phyloP scores from a whole-genome alignment of 2,329 filamentous ascomycete genomes.

The Pseudonectria foliicola region DNA sequence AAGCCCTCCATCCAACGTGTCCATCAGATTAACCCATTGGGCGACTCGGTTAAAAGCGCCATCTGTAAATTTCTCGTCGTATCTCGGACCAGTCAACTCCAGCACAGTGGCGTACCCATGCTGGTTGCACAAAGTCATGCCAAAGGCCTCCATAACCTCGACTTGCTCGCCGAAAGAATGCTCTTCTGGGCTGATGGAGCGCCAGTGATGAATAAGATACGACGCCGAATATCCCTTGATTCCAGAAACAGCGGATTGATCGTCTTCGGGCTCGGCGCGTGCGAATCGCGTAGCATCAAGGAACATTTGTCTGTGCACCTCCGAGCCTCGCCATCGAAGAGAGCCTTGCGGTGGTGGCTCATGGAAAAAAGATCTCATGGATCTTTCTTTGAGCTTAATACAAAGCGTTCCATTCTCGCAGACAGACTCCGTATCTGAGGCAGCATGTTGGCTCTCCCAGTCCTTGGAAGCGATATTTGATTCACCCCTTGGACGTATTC shows the following conservation, averaged over 20 bases:
- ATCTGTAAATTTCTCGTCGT: slow-evolving; percentile 2
- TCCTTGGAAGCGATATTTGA: slow-evolving; percentile 9
- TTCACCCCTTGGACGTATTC: slow-evolving; percentile 1
- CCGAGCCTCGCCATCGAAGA: slow-evolving; percentile 12
- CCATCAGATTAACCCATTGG: slow-evolving; percentile 13
- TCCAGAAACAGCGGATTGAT: background rate
- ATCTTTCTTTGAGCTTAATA: slow-evolving; percentile 24
- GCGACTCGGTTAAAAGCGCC: slow-evolving; percentile 6
- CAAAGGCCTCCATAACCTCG: slow-evolving; percentile 18
- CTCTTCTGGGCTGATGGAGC: slow-evolving; percentile 6
- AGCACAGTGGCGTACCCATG: slow-evolving; percentile 9
- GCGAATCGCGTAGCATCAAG: slow-evolving; percentile 11
- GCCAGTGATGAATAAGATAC: slow-evolving; percentile 14
- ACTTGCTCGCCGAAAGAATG: slow-evolving; percentile 9
- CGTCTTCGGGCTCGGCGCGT: background rate
- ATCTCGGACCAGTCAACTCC: slow-evolving; percentile 3
- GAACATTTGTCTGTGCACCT: slow-evolving; percentile 19
- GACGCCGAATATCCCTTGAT: slow-evolving; percentile 8
- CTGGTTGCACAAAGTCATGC: slow-evolving; percentile 10
- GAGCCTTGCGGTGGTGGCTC: slow-evolving; percentile 5
- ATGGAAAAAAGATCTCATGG: slow-evolving; percentile 22
- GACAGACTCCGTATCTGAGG: slow-evolving; percentile 4
- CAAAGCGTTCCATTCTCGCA: slow-evolving; percentile 21
- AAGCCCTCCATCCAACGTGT: background rate
- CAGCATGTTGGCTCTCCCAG: slow-evolving; percentile 10